Percentiles rank a stretch among this genome's conserved stretches.
Evolutionary conservation across 2,329 filamentous ascomycete species (phyloP).

Genomic region (Penicillium paneum): DNA sequence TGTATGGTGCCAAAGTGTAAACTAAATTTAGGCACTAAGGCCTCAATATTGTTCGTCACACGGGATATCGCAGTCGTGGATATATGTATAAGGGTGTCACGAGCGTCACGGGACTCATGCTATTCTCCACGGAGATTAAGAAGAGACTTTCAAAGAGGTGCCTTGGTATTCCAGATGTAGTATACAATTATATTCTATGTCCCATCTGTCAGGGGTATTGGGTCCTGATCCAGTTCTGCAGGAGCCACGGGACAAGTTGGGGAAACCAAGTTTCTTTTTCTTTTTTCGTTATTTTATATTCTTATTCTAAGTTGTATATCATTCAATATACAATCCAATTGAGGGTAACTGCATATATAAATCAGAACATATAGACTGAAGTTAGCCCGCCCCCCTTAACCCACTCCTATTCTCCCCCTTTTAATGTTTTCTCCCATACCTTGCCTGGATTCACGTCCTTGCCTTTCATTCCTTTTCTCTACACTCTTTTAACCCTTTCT

Average conservation of each 20-base stretch:
- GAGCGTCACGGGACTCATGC: background rate
- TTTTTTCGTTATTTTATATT: background rate
- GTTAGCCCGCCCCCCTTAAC: slow-evolving; percentile 20
- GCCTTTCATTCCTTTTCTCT: slow-evolving; percentile 34
- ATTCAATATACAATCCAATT: background rate
- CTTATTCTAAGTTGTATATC: background rate
- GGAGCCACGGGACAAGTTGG: slow-evolving; percentile 20
- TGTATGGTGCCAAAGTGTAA: too few relatives aligned
- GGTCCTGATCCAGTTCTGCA: slow-evolving; percentile 23
- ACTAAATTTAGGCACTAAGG: too few relatives aligned
- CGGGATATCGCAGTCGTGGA: background rate
- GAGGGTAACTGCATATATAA: background rate
- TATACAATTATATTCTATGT: background rate
- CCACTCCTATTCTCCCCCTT: slow-evolving; percentile 31
- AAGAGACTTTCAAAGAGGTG: background rate
- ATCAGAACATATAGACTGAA: background rate
- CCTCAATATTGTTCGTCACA: too few relatives aligned
- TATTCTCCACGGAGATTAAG: background rate
- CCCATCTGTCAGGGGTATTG: slow-evolving; percentile 7
- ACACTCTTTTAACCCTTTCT: slow-evolving; percentile 29
- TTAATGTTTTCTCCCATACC: slow-evolving; percentile 22
- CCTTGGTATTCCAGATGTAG: too few relatives aligned
- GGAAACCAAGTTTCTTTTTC: background rate
- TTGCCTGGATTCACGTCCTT: slow-evolving; percentile 24
- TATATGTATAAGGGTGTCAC: background rate